Conservation (phyloP, 768 basidiomycete genomes). For the Paxillus rubicundulus region DNA sequence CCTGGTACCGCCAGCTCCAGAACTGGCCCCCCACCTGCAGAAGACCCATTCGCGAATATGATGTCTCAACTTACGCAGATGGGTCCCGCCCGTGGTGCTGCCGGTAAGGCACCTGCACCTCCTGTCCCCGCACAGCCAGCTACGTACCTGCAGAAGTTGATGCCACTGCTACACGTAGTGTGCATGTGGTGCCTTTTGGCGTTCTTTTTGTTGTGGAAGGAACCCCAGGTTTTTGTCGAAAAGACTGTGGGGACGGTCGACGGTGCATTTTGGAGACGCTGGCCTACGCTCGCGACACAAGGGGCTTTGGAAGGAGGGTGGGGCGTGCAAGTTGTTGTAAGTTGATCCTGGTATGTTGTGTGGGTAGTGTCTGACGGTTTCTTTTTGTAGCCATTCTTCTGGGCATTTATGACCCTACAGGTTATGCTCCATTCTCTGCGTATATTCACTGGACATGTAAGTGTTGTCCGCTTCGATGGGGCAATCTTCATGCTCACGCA, state of each 20-base stretch:
- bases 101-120: conserved; percentile 30
- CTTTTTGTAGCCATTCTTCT: conserved; percentile 67
- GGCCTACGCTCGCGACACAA: conserved; percentile 53
- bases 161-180: conserved; percentile 65
- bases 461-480: conserved; percentile 22
- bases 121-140: conserved; percentile 30
- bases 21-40: conserved; percentile 18
- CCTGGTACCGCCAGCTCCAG: conserved; percentile 15
- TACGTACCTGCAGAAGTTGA: conserved; percentile 53
- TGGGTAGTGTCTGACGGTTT: conserved; percentile 5
- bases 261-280: conserved; percentile 51
- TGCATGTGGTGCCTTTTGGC: conserved; percentile 63
- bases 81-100: conserved; percentile 18
- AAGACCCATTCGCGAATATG: conserved; percentile 49
- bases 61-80: conserved; percentile 32
- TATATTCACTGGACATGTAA: conserved; percentile 67
- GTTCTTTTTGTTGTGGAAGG: conserved; percentile 65
- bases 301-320: conserved; percentile 37
- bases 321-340: conserved; percentile 58
- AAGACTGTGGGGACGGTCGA: conserved; percentile 34
- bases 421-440: conserved; percentile 68
- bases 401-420: conserved; percentile 75
- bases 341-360: conserved; percentile 21
- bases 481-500: conserved; percentile 7
- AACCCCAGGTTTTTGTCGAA: conserved; percentile 51